Base-by-base conservation (phyloP, 2,329 filamentous ascomycete genomes). In the Colletotrichum sublineola region DNA sequence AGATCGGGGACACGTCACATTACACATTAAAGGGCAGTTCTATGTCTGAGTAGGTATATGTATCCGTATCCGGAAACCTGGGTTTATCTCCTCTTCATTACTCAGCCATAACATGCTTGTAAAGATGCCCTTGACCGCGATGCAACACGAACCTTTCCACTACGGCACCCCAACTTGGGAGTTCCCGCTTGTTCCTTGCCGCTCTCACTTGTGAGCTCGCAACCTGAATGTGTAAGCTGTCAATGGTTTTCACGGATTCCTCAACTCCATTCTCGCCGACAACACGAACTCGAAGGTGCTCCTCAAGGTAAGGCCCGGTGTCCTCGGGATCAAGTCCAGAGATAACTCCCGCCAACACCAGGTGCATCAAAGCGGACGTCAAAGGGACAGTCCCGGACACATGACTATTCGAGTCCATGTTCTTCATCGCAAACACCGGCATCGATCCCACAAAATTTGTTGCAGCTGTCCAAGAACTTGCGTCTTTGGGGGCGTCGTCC, bases 401-500 rank as follows among this genome's bases (percentile, higher is more conserved):
- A 62, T 81, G 81, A 38, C 77, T 78, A 11, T 76, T 64, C 0
- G 79, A 80, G 52, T 77, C 80, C 33, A 77, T 79, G 29, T 79
- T 77, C 40, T 78, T 77, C 80, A 84, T 83, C 24, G 86, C 82
- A 74, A 91, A 90, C 18, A 90, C 82, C 20, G 86, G 88, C 74
- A 92, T 86, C 0, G 88, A 88, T 2, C 92, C 92, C 3, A 92
- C 85, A 12, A 92, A 84, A 73, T 88, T 91, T 1, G 81, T 77
- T 0, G 88, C 85, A 52, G 79, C 78, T 0, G 84, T 78, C 91
- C 91, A 93, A 0, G 79, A 76, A 6, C 75, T 74, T 1, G 83
- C 76, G 50, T 90, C 82, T 3, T 77, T 75, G 0, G 86, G 82
- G 1, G 85, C 82, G 2, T 85, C 78, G 0, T 91, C 93, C 1